Evolutionary conservation across 495 filamentous ascomycete species (phyloP).

Genomic region (Staphylotrichum tortipilum): DNA sequence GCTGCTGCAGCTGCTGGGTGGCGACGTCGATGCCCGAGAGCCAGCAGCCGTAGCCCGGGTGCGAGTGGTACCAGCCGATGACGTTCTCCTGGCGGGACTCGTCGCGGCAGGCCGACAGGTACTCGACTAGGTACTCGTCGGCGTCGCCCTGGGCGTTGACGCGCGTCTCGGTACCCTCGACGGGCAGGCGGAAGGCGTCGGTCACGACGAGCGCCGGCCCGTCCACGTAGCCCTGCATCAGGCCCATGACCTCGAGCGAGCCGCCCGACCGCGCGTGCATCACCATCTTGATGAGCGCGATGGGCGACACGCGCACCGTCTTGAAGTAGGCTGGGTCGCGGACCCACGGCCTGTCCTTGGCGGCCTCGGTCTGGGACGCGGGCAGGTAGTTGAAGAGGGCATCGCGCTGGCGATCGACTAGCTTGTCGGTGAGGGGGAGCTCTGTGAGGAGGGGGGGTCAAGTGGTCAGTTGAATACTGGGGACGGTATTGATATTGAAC

Average conservation of each 20-base stretch:
- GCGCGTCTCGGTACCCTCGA: conserved; percentile 95
- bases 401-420: conserved; percentile 79
- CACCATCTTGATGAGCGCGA: conserved; percentile 96
- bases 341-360: conserved; percentile 60
- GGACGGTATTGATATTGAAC: too few relatives aligned
- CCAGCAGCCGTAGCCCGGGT: conserved; percentile 99
- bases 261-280: conserved; percentile 96
- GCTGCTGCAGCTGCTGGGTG: conserved; percentile 78
- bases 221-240: conserved; percentile 94
- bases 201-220: conserved; percentile 83
- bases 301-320: conserved; percentile 81
- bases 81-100: conserved; percentile 78
- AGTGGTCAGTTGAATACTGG: conserved; percentile 1
- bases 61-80: conserved; percentile 96
- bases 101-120: conserved; percentile 65
- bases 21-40: conserved; percentile 89
- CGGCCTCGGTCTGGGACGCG: conserved; percentile 52
- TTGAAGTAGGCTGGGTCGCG: conserved; percentile 87
- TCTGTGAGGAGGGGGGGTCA: conserved; percentile 46
- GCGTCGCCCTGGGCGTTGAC: conserved; percentile 94
- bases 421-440: conserved; percentile 46
- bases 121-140: conserved; percentile 92
- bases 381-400: conserved; percentile 79
- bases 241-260: conserved; percentile 88
- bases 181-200: conserved; percentile 87